A percentile compares a stretch with the other conserved stretches of the same genome.
These are phyloP conservation scores for Chamaecrista fasciculata DNA, from an alignment of 306 rosid genomes.

Conservation along the genomic window DNA sequence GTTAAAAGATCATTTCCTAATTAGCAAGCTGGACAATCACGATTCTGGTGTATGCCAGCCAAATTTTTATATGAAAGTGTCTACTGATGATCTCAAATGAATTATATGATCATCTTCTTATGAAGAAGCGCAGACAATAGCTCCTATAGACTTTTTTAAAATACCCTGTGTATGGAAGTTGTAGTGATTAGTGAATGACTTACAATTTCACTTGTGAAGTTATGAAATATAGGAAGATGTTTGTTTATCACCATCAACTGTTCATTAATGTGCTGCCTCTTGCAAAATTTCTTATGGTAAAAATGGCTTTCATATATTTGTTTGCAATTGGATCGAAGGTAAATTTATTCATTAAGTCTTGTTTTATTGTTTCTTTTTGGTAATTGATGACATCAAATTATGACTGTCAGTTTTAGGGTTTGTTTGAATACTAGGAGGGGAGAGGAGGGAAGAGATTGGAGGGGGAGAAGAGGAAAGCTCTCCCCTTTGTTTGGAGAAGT, in stretches of 20 bases:
- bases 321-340: background rate
- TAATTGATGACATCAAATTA: background rate
- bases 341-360: background rate
- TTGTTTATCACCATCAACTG: background rate
- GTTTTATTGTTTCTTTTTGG: background rate
- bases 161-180: background rate
- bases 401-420: background rate
- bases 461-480: too few species aligned
- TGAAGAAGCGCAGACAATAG: background rate
- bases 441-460: too few species aligned
- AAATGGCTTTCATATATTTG: background rate
- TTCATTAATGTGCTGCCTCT: constrained; percentile 10
- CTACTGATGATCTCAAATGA: background rate
- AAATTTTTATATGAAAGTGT: background rate
- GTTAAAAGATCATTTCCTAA: too few species aligned
- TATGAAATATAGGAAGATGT: background rate
- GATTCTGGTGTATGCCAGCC: background rate
- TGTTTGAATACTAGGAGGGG: too few species aligned
- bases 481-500: too few species aligned
- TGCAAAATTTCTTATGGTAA: background rate
- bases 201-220: background rate
- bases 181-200: background rate
- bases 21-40: too few species aligned
- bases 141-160: background rate
- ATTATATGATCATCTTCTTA: background rate